Evolutionary conservation across 345 rosid genomes (phyloP).

Genomic region (Psidium guajava): DNA sequence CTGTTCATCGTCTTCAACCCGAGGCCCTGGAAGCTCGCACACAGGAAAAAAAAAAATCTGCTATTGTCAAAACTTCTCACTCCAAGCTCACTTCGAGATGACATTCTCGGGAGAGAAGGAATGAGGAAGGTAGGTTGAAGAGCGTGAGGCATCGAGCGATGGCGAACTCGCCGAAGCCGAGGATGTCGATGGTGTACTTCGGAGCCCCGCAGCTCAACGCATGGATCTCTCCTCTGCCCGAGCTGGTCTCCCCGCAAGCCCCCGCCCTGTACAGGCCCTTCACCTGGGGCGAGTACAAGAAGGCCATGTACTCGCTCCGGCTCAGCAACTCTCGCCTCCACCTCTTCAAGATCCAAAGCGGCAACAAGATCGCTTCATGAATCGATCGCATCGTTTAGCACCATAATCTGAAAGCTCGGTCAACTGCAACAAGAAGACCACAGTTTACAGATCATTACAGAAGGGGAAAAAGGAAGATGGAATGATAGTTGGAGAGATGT

Average conservation of each 20-base stretch:
- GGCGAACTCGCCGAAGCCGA: slow-evolving; percentile 38
- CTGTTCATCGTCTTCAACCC: too few species aligned
- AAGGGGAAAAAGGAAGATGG: not conserved
- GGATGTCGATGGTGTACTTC: slow-evolving; percentile 78
- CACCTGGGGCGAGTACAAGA: slow-evolving; percentile 83
- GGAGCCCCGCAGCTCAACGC: slow-evolving; percentile 74
- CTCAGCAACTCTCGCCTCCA: slow-evolving; percentile 62
- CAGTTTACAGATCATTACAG: not conserved
- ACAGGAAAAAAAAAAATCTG: too few species aligned
- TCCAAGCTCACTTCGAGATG: too few species aligned
- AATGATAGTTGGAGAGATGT: not conserved
- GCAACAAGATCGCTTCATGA: not conserved
- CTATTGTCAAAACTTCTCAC: too few species aligned
- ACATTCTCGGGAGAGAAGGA: too few species aligned
- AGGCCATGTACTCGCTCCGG: slow-evolving; percentile 55
- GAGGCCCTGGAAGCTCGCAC: too few species aligned
- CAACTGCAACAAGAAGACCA: not conserved
- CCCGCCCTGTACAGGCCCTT: slow-evolving; percentile 48
- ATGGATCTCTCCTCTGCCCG: slow-evolving; percentile 41
- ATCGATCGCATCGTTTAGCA: not conserved
- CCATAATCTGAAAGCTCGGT: not conserved
- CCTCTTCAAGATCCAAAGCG: slow-evolving; percentile 25
- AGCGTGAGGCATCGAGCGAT: slow-evolving; percentile 81
- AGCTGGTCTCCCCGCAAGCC: slow-evolving; percentile 36
- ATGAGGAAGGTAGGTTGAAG: too few species aligned